Evolutionary conservation across 345 rosid genomes (phyloP).

Genomic region (Pugionium cornutum): DNA sequence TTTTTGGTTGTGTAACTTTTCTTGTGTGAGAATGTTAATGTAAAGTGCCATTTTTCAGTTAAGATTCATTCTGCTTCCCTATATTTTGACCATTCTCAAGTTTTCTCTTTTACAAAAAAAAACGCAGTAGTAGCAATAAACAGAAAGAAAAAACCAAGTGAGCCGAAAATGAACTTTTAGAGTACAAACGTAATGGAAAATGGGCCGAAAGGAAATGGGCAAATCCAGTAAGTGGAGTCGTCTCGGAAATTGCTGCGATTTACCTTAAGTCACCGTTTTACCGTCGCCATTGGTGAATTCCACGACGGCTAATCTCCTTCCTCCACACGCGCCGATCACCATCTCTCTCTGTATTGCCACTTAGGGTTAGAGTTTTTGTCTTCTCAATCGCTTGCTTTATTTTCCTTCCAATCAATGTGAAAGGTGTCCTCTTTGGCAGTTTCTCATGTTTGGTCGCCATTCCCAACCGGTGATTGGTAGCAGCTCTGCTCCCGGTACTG

Average conservation of each 20-base stretch:
- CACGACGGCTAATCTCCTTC: conserved; percentile 28
- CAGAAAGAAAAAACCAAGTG: neutral
- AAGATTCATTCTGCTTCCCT: no score
- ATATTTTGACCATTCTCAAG: no score
- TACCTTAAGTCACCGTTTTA: conserved; percentile 22
- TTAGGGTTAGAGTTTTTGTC: conserved; percentile 29
- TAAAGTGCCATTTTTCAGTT: no score
- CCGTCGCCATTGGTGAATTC: conserved; percentile 15
- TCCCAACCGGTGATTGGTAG: conserved; percentile 54
- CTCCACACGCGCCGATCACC: conserved; percentile 31
- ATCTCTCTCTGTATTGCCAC: conserved; percentile 28
- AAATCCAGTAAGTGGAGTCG: conserved; percentile 27
- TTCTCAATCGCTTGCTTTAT: neutral
- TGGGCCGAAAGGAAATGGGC: neutral
- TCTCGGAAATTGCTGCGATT: conserved; percentile 19
- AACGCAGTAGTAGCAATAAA: no score
- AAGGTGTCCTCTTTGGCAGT: conserved; percentile 25
- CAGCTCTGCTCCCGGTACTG: conserved; percentile 46
- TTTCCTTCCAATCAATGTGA: conserved; percentile 12
- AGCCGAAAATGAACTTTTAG: neutral
- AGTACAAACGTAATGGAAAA: neutral
- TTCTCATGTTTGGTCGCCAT: conserved; percentile 63
- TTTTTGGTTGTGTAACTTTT: no score
- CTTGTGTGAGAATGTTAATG: no score
- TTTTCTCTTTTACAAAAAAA: no score